Percentiles rank a stretch among this genome's conserved stretches.
Evolutionary conservation across 192 early-diverging fungal genomes (phyloP).

Genomic region (Obelidium mucronatum): DNA sequence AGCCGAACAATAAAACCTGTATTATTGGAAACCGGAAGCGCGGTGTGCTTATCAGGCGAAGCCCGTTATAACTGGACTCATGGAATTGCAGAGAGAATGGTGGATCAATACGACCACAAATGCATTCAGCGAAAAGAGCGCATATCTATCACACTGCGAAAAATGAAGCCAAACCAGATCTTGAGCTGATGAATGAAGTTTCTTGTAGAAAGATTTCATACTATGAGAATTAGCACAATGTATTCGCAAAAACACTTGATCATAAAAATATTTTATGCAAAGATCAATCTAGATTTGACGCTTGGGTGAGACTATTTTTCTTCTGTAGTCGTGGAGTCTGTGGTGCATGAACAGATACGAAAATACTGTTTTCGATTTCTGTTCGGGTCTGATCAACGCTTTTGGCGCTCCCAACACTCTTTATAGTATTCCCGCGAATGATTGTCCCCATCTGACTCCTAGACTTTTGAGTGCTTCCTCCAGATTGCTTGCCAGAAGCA

Average conservation of each 20-base stretch:
- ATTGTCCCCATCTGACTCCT: background rate
- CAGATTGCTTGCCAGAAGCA: background rate
- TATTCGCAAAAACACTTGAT: no score
- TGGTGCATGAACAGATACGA: no score
- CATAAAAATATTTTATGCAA: no score
- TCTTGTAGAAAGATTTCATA: background rate
- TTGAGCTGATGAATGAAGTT: background rate
- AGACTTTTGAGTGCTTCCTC: background rate
- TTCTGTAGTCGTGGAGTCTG: no score
- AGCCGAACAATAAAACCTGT: background rate
- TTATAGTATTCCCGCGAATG: no score
- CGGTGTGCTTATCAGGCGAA: constrained; percentile 54
- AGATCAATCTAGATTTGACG: no score
- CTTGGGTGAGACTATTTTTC: no score
- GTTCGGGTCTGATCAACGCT: no score
- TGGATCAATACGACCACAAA: constrained; percentile 22
- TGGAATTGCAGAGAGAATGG: constrained; percentile 46
- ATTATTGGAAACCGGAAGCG: constrained; percentile 49
- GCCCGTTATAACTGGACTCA: constrained; percentile 63
- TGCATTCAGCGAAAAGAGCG: constrained; percentile 16
- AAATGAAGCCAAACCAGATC: constrained; percentile 32
- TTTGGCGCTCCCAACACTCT: no score
- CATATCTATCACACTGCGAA: constrained; percentile 40
- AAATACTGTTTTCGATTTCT: no score
- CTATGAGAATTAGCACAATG: no score